phyloP scores from a whole-genome alignment of 1,284 basidiomycete species.

The Cutaneotrichosporon dermatis region DNA sequence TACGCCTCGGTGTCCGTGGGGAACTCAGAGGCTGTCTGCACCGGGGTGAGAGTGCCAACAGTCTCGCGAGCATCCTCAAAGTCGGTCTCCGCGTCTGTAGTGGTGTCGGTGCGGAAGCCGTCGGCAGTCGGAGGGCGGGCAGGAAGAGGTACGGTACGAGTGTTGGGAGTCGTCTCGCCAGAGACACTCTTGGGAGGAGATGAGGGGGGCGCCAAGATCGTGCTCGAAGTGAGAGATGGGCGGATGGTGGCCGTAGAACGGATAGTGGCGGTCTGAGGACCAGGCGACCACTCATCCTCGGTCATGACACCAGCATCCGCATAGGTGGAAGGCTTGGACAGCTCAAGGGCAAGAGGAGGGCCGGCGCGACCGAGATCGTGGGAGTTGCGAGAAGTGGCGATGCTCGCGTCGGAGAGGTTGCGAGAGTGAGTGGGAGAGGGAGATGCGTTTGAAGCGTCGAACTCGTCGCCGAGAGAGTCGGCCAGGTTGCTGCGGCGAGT shows the following conservation, averaged over 20 bases:
- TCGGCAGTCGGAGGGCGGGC: slow-evolving; percentile 24
- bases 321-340: slow-evolving; percentile 25
- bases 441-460: neutral
- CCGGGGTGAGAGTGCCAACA: slow-evolving; percentile 61
- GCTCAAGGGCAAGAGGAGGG: slow-evolving; percentile 37
- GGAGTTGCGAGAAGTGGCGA: slow-evolving; percentile 1
- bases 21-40: slow-evolving; percentile 61
- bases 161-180: slow-evolving; percentile 39
- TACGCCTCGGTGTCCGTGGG: slow-evolving; percentile 41
- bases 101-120: slow-evolving; percentile 42
- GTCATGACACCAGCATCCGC: slow-evolving; percentile 36
- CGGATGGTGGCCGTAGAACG: slow-evolving; percentile 6
- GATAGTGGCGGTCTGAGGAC: neutral
- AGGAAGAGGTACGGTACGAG: slow-evolving; percentile 29
- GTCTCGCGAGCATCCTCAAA: slow-evolving; percentile 79
- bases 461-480: slow-evolving; percentile 20
- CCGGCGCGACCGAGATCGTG: slow-evolving; percentile 8
- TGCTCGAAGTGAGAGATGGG: neutral
- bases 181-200: slow-evolving; percentile 7
- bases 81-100: slow-evolving; percentile 60
- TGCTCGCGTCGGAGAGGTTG: neutral
- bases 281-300: slow-evolving; percentile 31
- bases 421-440: slow-evolving; percentile 1
- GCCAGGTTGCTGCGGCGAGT: slow-evolving; percentile 7
- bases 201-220: slow-evolving; percentile 6